Evolutionary conservation across 2,329 filamentous ascomycete species (phyloP).

Genomic region (Talaromyces sp.): DNA sequence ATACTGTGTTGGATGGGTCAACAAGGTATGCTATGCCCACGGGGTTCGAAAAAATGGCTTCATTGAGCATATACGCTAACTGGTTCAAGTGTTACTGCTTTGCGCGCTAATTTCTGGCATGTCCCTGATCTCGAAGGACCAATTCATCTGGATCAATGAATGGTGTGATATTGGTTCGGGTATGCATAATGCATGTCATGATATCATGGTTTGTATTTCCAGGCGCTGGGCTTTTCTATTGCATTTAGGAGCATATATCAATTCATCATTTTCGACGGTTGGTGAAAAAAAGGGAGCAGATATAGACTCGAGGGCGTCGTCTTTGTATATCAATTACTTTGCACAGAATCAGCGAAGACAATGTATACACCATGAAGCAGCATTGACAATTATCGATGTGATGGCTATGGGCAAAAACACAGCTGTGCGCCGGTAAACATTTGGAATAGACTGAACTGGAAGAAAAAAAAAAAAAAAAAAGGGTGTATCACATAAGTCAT

Average conservation of each 20-base stretch:
- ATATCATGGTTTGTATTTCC: conserved; percentile 8
- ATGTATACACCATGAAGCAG: conserved; percentile 1
- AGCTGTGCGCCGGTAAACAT: neutral
- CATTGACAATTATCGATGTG: neutral
- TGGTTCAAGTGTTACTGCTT: conserved; percentile 73
- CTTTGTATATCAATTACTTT: conserved; percentile 11
- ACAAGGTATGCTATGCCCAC: conserved; percentile 64
- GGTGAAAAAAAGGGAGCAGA: neutral
- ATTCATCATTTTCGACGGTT: neutral
- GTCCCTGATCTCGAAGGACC: conserved; percentile 65
- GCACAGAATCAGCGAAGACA: neutral
- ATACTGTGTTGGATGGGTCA: conserved; percentile 80
- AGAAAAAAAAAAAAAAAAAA: neutral
- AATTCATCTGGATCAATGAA: conserved; percentile 60
- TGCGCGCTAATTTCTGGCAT: conserved; percentile 89
- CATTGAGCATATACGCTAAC: neutral
- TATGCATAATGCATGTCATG: conserved; percentile 10
- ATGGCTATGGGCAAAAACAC: neutral
- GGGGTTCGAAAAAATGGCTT: neutral
- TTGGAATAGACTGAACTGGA: neutral
- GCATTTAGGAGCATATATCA: conserved; percentile 11
- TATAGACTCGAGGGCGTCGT: neutral
- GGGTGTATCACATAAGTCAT: conserved; percentile 19
- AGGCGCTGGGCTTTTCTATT: conserved; percentile 13
- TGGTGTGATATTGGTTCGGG: conserved; percentile 27